A percentile compares a stretch with the other conserved stretches of the same genome.
Conservation (phyloP, 371 early-diverging fungal genomes). For the Mortierella sp. region DNA sequence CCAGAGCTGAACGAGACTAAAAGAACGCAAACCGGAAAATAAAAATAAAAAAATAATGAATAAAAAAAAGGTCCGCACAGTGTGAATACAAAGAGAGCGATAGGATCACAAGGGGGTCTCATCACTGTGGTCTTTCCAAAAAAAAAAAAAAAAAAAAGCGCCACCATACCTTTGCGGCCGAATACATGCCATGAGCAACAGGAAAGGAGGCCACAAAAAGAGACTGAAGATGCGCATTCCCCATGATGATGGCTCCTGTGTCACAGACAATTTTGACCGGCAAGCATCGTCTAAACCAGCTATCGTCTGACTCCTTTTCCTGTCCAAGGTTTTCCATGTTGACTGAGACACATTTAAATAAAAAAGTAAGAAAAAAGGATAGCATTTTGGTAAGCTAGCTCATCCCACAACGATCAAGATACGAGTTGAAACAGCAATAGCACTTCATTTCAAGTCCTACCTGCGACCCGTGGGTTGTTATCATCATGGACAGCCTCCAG, state of each 20-base stretch:
- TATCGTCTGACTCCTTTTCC: conserved; percentile 47
- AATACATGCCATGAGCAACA: conserved; percentile 72
- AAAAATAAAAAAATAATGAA: neutral
- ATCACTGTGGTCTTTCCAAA: too few relatives aligned
- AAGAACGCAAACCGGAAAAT: neutral
- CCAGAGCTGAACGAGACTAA: conserved; percentile 66
- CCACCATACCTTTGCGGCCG: conserved; percentile 56
- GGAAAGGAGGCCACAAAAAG: conserved; percentile 71
- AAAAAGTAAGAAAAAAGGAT: neutral
- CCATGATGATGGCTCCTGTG: conserved; percentile 79
- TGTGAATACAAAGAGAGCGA: conserved; percentile 1
- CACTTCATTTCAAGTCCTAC: conserved; percentile 6
- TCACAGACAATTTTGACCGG: conserved; percentile 80
- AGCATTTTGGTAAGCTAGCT: neutral
- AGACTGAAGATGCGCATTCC: conserved; percentile 77
- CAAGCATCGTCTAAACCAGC: conserved; percentile 65
- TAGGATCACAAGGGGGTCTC: too few relatives aligned
- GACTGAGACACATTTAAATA: conserved; percentile 9
- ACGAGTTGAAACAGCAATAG: neutral
- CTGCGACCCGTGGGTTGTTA: conserved; percentile 25
- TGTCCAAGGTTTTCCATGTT: conserved; percentile 22
- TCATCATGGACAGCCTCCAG: conserved; percentile 10
- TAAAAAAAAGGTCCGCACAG: neutral
- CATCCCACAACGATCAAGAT: neutral
- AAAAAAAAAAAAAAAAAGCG: too few relatives aligned